Base-by-base conservation (phyloP, 2,329 filamentous ascomycete genomes). In the Incumbomyces lentus region DNA sequence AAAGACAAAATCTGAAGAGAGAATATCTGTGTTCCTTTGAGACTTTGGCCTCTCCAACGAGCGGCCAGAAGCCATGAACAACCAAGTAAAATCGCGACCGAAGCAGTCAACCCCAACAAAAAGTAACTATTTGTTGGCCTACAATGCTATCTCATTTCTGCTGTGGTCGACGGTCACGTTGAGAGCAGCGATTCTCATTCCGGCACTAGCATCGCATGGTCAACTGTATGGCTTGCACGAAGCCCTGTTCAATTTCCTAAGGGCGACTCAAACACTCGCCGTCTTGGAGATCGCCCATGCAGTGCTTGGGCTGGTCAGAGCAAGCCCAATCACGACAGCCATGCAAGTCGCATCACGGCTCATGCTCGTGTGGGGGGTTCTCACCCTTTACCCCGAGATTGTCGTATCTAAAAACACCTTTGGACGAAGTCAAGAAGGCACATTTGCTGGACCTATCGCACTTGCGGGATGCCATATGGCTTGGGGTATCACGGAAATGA, bases 311-410 rank as follows among this genome's bases (percentile, higher is more conserved):
- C 64, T 96, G 59, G 90, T 98, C 44, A 81, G 90, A 59, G 82
- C 90, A 1, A 88, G 90, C 1, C 65, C 95, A 58, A 57, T 83
- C 57, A 96, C 92, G 4, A 96, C 92, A 5, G 66, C 78, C 32
- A 88, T 95, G 81, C 92, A 98, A 67, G 89, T 96, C 52, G 76
- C 84, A 17, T 86, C 81, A 48, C 86, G 92, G 44, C 78, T 94
- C 59, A 77, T 95, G 54, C 82, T 96, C 54, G 85, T 95, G 56
- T 95, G 89, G 87, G 81, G 77, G 56, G 75, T 96, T 52, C 81
- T 86, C 60, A 74, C 80, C 61, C 72, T 74, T 34, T 95, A 90
- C 69, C 85, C 84, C 8, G 67, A 71, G 47, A 75, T 83, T 44
- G 79, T 55, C 76, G 74, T 58, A 87, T 94, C 86, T 4, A 59